Percentiles rank a stretch among this genome's conserved stretches.
These are phyloP conservation scores for Elsinoe ampelina DNA, from an alignment of 2,329 filamentous ascomycete genomes.

Conservation along the genomic window DNA sequence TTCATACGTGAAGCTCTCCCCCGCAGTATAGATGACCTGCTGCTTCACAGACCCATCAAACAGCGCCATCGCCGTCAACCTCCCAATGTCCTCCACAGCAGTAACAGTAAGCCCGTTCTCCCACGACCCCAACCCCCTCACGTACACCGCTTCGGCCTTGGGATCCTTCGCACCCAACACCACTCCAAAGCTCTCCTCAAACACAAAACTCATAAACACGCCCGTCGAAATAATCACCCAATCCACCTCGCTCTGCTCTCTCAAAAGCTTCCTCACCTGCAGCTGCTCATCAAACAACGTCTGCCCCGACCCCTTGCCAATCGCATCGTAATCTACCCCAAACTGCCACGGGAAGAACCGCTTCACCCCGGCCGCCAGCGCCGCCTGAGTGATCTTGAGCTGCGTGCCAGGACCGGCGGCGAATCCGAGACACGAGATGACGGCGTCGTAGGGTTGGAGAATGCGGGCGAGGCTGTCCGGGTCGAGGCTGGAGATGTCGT, in stretches of 20 bases:
- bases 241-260: conserved; percentile 32
- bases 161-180: conserved; percentile 38
- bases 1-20: conserved; percentile 53
- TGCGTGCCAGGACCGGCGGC: conserved; percentile 47
- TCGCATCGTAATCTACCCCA: conserved; percentile 60
- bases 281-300: conserved; percentile 61
- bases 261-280: conserved; percentile 45
- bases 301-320: conserved; percentile 51
- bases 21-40: conserved; percentile 49
- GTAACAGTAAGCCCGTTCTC: conserved; percentile 55
- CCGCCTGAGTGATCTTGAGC: conserved; percentile 48
- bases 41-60: conserved; percentile 30
- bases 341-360: conserved; percentile 65
- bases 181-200: conserved; percentile 53
- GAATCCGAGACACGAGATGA: conserved; percentile 57
- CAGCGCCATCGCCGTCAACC: conserved; percentile 48
- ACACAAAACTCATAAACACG: conserved; percentile 62
- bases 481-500: conserved; percentile 34
- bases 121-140: conserved; percentile 42
- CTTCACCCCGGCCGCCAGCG: conserved; percentile 40
- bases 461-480: conserved; percentile 25
- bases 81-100: conserved; percentile 54
- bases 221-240: conserved; percentile 63
- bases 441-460: conserved; percentile 38
- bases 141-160: conserved; percentile 34